Evolutionary conservation across 495 filamentous ascomycete species (phyloP).

Genomic region (Darksidea phi): DNA sequence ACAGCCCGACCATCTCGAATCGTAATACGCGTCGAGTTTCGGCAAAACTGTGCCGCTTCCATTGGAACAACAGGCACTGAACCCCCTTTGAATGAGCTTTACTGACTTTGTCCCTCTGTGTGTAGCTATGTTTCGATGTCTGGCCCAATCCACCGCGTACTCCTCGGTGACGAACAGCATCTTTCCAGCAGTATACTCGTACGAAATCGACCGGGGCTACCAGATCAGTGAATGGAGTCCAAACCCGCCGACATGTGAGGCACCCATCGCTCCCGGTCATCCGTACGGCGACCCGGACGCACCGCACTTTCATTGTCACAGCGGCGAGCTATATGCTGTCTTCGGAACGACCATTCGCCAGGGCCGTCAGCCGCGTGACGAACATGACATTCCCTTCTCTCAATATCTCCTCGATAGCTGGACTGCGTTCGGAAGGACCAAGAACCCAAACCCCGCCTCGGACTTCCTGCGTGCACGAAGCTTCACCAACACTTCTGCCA

Average conservation of each 20-base stretch:
- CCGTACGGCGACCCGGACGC: slow-evolving; percentile 48
- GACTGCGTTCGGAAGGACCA: slow-evolving; percentile 35
- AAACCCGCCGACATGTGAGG: slow-evolving; percentile 46
- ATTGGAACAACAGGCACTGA: too few species aligned
- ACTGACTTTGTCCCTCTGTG: too few species aligned
- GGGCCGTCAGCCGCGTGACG: slow-evolving; percentile 34
- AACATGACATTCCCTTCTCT: slow-evolving; percentile 38
- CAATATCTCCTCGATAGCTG: slow-evolving; percentile 39
- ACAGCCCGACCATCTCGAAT: too few species aligned
- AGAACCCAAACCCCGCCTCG: slow-evolving; percentile 32
- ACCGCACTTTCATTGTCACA: slow-evolving; percentile 52
- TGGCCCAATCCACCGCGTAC: slow-evolving; percentile 51
- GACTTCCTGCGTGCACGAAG: slow-evolving; percentile 35
- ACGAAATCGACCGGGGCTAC: slow-evolving; percentile 55
- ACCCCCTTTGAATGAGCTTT: too few species aligned
- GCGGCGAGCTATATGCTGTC: slow-evolving; percentile 51
- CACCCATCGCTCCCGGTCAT: slow-evolving; percentile 41
- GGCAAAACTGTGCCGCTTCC: too few species aligned
- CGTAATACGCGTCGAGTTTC: too few species aligned
- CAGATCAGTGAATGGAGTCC: slow-evolving; percentile 51
- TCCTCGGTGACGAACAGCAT: slow-evolving; percentile 38
- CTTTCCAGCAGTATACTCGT: slow-evolving; percentile 45
- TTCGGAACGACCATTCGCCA: slow-evolving; percentile 41
- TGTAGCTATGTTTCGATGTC: slow-evolving; percentile 43
- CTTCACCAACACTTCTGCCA: slow-evolving; percentile 33